Evolutionary conservation across 345 rosid genomes (phyloP).

Genomic region (Erodium maritimum): DNA sequence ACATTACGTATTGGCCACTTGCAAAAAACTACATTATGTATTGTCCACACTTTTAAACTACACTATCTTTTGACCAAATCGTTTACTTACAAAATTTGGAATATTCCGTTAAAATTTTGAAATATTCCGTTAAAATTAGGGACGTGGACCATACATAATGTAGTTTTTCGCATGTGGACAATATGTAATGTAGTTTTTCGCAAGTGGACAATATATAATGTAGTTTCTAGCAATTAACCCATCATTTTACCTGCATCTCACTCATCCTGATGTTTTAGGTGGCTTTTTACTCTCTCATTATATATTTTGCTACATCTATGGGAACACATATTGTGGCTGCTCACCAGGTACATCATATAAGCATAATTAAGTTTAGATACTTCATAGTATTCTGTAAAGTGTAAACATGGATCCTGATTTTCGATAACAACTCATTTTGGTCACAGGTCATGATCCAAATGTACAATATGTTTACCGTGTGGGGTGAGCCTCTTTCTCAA

Average conservation of each 20-base stretch:
- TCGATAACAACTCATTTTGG: background rate
- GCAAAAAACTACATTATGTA: too few species aligned
- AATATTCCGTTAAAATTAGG: too few species aligned
- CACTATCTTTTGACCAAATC: too few species aligned
- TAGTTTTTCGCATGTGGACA: too few species aligned
- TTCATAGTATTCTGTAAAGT: background rate
- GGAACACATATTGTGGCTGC: slow-evolving; percentile 70
- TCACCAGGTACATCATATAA: slow-evolving; percentile 55
- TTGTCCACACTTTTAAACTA: too few species aligned
- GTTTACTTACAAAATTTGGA: too few species aligned
- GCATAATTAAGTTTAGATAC: background rate
- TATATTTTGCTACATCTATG: slow-evolving; percentile 78
- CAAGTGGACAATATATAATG: too few species aligned
- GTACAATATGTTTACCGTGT: slow-evolving; percentile 34
- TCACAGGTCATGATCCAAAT: slow-evolving; percentile 30
- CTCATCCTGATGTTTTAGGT: slow-evolving; percentile 33
- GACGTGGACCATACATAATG: too few species aligned
- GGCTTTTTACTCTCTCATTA: slow-evolving; percentile 65
- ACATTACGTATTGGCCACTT: too few species aligned
- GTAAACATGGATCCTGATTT: background rate
- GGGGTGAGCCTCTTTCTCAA: slow-evolving; percentile 40
- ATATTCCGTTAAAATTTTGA: too few species aligned
- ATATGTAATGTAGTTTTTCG: too few species aligned
- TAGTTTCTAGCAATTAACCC: too few species aligned
- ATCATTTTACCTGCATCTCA: slow-evolving; percentile 13